Conservation (phyloP, 2,329 filamentous ascomycete genomes). For the Penicillium decumbens region DNA sequence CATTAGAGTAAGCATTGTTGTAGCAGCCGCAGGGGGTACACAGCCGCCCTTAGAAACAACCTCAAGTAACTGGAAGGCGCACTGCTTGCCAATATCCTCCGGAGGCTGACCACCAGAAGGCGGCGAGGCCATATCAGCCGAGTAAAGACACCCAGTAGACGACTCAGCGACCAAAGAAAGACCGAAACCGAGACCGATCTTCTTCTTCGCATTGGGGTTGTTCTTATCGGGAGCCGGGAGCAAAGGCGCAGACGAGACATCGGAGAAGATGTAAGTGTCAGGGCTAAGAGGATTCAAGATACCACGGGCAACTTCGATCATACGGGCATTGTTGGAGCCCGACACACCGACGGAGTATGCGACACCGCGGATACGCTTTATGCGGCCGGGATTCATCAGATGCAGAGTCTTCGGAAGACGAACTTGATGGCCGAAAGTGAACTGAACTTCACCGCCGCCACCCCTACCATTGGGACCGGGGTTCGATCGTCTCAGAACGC, state of each 20-base stretch:
- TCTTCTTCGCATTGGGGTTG: slow-evolving; percentile 51
- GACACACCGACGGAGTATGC: slow-evolving; percentile 90
- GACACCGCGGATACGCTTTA: slow-evolving; percentile 86
- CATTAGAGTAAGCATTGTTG: slow-evolving; percentile 82
- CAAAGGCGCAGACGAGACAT: slow-evolving; percentile 57
- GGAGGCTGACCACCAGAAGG: slow-evolving; percentile 75
- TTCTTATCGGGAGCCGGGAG: slow-evolving; percentile 67
- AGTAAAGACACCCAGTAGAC: slow-evolving; percentile 80
- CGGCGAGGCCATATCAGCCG: slow-evolving; percentile 72
- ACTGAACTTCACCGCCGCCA: slow-evolving; percentile 86
- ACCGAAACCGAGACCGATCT: slow-evolving; percentile 84
- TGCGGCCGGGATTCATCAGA: slow-evolving; percentile 72
- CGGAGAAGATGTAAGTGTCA: slow-evolving; percentile 83
- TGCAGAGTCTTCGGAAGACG: slow-evolving; percentile 91
- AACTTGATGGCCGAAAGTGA: slow-evolving; percentile 90
- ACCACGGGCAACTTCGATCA: slow-evolving; percentile 86
- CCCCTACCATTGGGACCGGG: slow-evolving; percentile 68
- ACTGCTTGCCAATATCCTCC: slow-evolving; percentile 83
- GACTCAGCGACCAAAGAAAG: slow-evolving; percentile 87
- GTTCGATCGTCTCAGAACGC: slow-evolving; percentile 75
- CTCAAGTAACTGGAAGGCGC: slow-evolving; percentile 85
- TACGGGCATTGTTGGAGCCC: slow-evolving; percentile 86
- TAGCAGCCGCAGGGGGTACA: slow-evolving; percentile 65
- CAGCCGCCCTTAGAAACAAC: slow-evolving; percentile 77
- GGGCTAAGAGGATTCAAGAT: slow-evolving; percentile 79